Evolutionary conservation across 805 yeast species (phyloP).

Genomic region (Yamadazyma philogaea): DNA sequence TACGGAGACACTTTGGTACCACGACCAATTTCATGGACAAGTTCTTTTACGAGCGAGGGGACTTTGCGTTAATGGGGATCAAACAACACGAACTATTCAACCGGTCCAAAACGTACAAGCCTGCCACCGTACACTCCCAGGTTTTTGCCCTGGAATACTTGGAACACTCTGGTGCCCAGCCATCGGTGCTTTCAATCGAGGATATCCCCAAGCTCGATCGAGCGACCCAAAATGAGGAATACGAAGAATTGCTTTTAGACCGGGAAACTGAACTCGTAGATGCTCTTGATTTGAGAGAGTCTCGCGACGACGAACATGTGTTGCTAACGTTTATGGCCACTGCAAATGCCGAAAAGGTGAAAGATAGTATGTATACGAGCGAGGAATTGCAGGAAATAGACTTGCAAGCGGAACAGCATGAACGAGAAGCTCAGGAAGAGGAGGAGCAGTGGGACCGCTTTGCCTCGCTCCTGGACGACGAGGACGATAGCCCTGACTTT

Average conservation of each 20-base stretch:
- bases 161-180: neutral
- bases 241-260: constrained; percentile 8
- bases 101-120: neutral
- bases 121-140: neutral
- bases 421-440: constrained; percentile 9
- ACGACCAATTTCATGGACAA: constrained; percentile 2
- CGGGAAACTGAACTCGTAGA: constrained; percentile 15
- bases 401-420: constrained; percentile 2
- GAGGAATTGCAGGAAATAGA: constrained; percentile 9
- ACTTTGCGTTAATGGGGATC: constrained; percentile 3
- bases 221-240: constrained; percentile 12
- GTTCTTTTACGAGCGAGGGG: constrained; percentile 1
- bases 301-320: constrained; percentile 19
- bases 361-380: constrained; percentile 8
- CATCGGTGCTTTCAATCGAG: constrained; percentile 2
- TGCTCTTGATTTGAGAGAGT: constrained; percentile 12
- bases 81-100: constrained; percentile 1
- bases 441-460: constrained; percentile 1
- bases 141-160: neutral
- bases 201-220: constrained; percentile 7
- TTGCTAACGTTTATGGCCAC: constrained; percentile 18
- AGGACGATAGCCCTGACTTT: neutral
- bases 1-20: neutral
- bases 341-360: constrained; percentile 6
- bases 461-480: constrained; percentile 1